phyloP scores from a whole-genome alignment of 345 rosid genomes.

The Microthlaspi erraticum region DNA sequence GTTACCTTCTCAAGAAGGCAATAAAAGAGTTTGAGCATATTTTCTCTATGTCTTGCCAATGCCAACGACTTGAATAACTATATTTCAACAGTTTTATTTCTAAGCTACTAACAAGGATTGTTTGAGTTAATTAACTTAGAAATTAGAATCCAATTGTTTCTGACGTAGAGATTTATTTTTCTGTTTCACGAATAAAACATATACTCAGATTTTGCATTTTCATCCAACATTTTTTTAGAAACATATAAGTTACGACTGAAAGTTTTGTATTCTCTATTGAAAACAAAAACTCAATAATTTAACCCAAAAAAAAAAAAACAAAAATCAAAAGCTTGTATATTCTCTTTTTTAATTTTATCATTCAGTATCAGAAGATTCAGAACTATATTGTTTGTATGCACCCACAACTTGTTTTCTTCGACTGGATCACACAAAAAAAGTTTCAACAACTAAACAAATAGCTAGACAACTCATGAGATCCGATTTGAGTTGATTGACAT shows the following conservation, averaged over 20 bases:
- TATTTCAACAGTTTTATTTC: background rate
- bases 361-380: background rate
- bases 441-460: background rate
- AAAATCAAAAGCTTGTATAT: background rate
- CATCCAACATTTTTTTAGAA: background rate
- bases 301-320: background rate
- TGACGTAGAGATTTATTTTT: background rate
- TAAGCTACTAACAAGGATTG: background rate
- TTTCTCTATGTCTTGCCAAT: slow-evolving; percentile 10
- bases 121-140: background rate
- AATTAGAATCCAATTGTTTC: background rate
- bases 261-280: too few relatives aligned
- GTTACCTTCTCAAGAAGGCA: slow-evolving; percentile 35
- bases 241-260: background rate
- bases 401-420: slow-evolving; percentile 28
- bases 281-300: background rate
- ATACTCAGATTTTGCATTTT: background rate
- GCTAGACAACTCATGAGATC: slow-evolving; percentile 40
- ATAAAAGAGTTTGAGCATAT: background rate
- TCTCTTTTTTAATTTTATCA: slow-evolving; percentile 1
- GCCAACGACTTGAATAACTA: background rate
- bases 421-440: slow-evolving; percentile 27
- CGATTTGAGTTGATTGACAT: slow-evolving; percentile 34
- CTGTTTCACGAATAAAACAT: background rate
- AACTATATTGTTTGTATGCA: slow-evolving; percentile 5